A percentile compares a stretch with the other conserved stretches of the same genome.
Conservation (phyloP, 208 protist genomes). For the Leishmania martiniquensis region DNA sequence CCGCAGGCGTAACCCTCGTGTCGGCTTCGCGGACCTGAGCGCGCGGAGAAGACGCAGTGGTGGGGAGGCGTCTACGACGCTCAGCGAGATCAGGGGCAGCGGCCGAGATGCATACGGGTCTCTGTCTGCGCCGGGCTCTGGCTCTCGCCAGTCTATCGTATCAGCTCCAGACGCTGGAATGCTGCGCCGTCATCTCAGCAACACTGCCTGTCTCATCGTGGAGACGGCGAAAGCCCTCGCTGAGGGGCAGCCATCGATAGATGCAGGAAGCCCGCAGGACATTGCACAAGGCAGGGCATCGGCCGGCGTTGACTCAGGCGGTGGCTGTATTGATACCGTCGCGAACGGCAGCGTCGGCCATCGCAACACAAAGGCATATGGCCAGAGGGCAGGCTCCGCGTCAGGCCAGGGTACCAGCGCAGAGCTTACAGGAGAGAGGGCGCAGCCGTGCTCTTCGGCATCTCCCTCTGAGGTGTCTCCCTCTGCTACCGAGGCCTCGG, state of each 20-base stretch:
- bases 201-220: not conserved
- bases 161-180: not conserved
- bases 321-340: not conserved
- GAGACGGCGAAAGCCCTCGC: no score
- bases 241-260: not conserved
- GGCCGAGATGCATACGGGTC: not conserved
- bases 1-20: not conserved
- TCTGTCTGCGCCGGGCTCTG: not conserved
- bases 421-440: not conserved
- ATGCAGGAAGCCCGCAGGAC: not conserved
- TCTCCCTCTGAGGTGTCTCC: not conserved
- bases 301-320: not conserved
- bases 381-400: not conserved
- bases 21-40: not conserved
- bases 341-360: not conserved
- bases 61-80: not conserved
- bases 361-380: not conserved
- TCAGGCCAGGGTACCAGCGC: not conserved
- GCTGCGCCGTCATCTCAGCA: not conserved
- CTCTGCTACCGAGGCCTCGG: not conserved
- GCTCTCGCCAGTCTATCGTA: not conserved
- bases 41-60: not conserved
- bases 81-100: not conserved
- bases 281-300: no score
- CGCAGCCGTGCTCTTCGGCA: not conserved